These are phyloP conservation scores for Didymella keratinophila DNA, from an alignment of 2,329 filamentous ascomycete species.

Conservation along the genomic window DNA sequence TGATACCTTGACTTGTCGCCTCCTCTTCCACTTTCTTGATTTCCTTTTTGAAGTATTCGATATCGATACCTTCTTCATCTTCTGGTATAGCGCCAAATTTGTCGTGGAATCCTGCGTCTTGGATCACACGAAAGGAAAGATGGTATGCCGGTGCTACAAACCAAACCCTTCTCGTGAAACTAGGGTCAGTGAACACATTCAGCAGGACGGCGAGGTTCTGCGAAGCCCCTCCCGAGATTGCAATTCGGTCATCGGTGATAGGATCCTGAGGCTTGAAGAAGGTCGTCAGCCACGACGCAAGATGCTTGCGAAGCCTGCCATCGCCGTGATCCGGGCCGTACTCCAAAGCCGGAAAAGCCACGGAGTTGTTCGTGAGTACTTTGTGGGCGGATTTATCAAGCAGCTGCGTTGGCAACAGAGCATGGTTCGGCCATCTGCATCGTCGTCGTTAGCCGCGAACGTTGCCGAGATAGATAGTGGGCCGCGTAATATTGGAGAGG, in stretches of 20 bases:
- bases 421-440: conserved; percentile 70
- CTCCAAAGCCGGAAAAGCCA: conserved; percentile 70
- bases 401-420: conserved; percentile 70
- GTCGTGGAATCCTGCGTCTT: conserved; percentile 75
- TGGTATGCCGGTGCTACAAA: conserved; percentile 84
- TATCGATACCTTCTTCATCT: conserved; percentile 78
- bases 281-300: conserved; percentile 73
- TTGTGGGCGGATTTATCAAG: conserved; percentile 68
- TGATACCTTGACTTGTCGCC: conserved; percentile 49
- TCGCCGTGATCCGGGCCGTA: conserved; percentile 80
- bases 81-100: conserved; percentile 76
- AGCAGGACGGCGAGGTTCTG: conserved; percentile 82
- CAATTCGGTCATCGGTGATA: conserved; percentile 68
- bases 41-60: conserved; percentile 64
- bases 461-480: conserved; percentile 22
- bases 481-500: conserved; percentile 26
- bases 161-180: conserved; percentile 78
- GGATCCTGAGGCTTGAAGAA: conserved; percentile 63
- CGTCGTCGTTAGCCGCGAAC: conserved; percentile 30
- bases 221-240: conserved; percentile 83
- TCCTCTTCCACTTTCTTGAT: conserved; percentile 60
- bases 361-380: conserved; percentile 66
- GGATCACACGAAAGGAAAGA: conserved; percentile 84
- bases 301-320: conserved; percentile 63
- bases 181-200: conserved; percentile 80